These are phyloP conservation scores for Globisporangium heterothallicum DNA, from an alignment of 352 stramenopile genomes.

Conservation along the genomic window DNA sequence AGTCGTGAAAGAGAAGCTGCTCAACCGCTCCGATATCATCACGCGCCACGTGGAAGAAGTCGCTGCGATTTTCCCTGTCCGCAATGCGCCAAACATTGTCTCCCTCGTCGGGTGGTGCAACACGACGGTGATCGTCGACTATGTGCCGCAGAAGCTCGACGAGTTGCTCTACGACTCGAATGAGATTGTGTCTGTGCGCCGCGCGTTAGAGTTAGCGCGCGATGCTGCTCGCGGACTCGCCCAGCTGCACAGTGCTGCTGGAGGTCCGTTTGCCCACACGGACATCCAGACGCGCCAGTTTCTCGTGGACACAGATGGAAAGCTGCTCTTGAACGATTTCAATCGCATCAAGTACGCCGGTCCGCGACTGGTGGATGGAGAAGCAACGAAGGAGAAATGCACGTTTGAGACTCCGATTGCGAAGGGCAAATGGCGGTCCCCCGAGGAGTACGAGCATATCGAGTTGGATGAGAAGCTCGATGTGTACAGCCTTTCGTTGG, in stretches of 20 bases:
- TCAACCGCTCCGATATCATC: constrained; percentile 57
- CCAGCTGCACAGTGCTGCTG: constrained; percentile 55
- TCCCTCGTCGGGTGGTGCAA: constrained; percentile 71
- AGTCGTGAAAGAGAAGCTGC: constrained; percentile 52
- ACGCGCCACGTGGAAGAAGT: constrained; percentile 69
- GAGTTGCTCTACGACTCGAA: constrained; percentile 50
- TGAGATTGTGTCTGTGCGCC: constrained; percentile 35
- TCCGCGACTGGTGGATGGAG: constrained; percentile 26
- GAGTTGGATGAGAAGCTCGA: constrained; percentile 57
- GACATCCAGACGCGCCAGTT: constrained; percentile 82
- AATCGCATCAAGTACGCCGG: constrained; percentile 76
- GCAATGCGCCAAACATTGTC: constrained; percentile 66
- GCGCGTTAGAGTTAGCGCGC: constrained; percentile 37
- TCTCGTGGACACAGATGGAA: constrained; percentile 50
- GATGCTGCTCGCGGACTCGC: constrained; percentile 57
- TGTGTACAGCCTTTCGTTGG: constrained; percentile 64
- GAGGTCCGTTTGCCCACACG: constrained; percentile 69
- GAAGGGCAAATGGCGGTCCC: constrained; percentile 77
- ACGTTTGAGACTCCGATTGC: constrained; percentile 52
- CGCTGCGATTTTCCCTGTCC: constrained; percentile 59
- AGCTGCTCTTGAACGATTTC: constrained; percentile 73
- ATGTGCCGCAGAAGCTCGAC: constrained; percentile 56
- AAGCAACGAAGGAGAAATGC: constrained; percentile 38
- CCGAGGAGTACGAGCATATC: constrained; percentile 55
- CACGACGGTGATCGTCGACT: constrained; percentile 70